Evolutionary conservation across 2,329 filamentous ascomycete species (phyloP).

Genomic region (Graphilbum fragrans): DNA sequence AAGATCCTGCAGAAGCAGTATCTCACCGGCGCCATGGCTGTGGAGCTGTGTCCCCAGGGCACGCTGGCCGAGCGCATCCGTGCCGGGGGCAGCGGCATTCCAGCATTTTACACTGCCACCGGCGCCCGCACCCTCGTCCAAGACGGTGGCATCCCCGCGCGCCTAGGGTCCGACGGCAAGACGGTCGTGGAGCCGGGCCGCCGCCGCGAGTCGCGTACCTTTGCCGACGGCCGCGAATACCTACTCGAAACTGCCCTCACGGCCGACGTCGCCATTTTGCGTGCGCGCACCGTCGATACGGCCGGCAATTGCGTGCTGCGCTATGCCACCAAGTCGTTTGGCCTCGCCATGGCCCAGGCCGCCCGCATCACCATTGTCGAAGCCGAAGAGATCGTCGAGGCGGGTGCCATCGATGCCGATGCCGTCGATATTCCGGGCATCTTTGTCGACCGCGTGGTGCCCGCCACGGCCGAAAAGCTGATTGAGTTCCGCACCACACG

Average conservation of each 20-base stretch:
- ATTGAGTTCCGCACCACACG: conserved; percentile 58
- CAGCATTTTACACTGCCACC: conserved; percentile 63
- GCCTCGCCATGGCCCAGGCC: conserved; percentile 69
- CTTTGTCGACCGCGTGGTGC: conserved; percentile 71
- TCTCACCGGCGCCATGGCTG: conserved; percentile 57
- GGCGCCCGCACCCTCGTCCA: conserved; percentile 34
- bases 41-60: conserved; percentile 68
- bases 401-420: conserved; percentile 60
- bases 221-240: conserved; percentile 58
- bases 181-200: conserved; percentile 48
- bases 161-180: conserved; percentile 44
- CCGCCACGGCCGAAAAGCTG: conserved; percentile 56
- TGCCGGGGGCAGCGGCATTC: conserved; percentile 64
- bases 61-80: conserved; percentile 61
- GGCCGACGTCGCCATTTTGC: conserved; percentile 65
- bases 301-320: conserved; percentile 72
- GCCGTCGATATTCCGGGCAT: conserved; percentile 72
- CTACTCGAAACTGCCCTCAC: conserved; percentile 67
- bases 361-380: conserved; percentile 70
- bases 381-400: conserved; percentile 70
- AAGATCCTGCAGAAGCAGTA: conserved; percentile 54
- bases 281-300: conserved; percentile 65
- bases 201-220: conserved; percentile 59
- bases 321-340: conserved; percentile 66
- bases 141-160: conserved; percentile 54